Conservation (phyloP, 2,329 filamentous ascomycete species). For the Trichoderma hamatum region DNA sequence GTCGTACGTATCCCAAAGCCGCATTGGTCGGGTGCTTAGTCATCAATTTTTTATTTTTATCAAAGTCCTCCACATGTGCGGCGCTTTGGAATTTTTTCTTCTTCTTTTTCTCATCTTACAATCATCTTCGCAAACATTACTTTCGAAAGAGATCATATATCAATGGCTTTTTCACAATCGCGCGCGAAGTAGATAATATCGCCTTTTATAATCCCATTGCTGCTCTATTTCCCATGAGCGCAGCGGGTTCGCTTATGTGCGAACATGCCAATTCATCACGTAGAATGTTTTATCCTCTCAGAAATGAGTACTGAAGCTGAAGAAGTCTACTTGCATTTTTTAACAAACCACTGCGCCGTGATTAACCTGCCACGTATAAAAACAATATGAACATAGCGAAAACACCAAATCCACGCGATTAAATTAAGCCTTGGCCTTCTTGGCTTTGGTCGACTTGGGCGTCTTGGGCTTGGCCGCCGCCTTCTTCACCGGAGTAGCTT, state of each 20-base stretch:
- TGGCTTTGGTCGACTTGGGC: constrained; percentile 37
- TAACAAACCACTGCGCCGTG: constrained; percentile 27
- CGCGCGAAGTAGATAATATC: constrained; percentile 58
- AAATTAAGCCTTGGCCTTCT: constrained; percentile 46
- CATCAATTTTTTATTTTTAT: constrained; percentile 12
- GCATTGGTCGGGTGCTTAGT: constrained; percentile 21
- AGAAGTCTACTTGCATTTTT: constrained; percentile 23
- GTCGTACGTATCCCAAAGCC: constrained; percentile 26
- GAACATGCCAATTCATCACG: constrained; percentile 46
- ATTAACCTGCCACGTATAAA: constrained; percentile 2
- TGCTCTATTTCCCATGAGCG: constrained; percentile 50
- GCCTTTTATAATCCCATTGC: constrained; percentile 65
- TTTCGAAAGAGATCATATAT: constrained; percentile 39
- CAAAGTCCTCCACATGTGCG: constrained; percentile 1
- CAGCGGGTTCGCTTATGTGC: constrained; percentile 65
- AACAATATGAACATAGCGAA: constrained; percentile 8
- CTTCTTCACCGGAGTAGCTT: constrained; percentile 37
- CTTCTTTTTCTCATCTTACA: constrained; percentile 52
- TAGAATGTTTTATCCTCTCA: constrained; percentile 28
- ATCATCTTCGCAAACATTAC: constrained; percentile 46
- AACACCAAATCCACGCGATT: background rate
- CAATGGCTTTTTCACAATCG: constrained; percentile 50
- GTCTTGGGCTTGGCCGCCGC: constrained; percentile 29
- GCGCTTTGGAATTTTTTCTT: constrained; percentile 21
- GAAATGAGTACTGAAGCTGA: background rate